Evolutionary conservation across 305 asterid genomes (phyloP), one percentile per base, ranked within the genome.

Genomic region (Stenogyne calaminthoides): DNA sequence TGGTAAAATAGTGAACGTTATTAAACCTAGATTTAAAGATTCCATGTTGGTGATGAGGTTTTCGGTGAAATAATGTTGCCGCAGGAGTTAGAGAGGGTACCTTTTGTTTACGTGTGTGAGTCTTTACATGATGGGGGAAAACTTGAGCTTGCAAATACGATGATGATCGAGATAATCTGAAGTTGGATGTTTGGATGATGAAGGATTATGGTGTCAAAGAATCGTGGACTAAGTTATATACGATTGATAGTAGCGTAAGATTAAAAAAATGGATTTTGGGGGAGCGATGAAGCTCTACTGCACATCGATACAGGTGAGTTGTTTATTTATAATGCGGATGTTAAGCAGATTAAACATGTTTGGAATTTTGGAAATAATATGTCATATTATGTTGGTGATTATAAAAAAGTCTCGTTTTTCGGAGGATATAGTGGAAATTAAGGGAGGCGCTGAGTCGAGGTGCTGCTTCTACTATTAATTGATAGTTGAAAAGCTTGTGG

Each of bases 101-200:
- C 37, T 32, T 32, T 2, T 0, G 2, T 75, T 58, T 0, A 62
- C 62, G 3, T 36, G 65, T 44, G 57, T 88, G 75, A 27, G 25
- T 39, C 25, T 85, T 27, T 57, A 55, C 32, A 64, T 56, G 0
- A 72, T 74, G 34, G 82, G 56, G 77, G 83, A 61, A 29, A 1
- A 83, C 87, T 39, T 84, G 73, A 12, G 85, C 80, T 73, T 51
- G 77, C n/a, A 76, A 75, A 52, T 72, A 75, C 18, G 60, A 46
- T 22, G 72, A 54, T 44, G 76, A 46, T n/a, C 36, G 12, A 7
- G 70, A 64, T 12, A 61, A 25, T 67, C 46, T 27, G 46, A 67
- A 11, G 8, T 79, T 83, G 72, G 79, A 69, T 67, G 82, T 91
- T 71, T 91, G 93, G 97, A 69, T 78, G 60, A 87, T 87, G 96